These are phyloP conservation scores for Plasmodium gaboni DNA, from an alignment of 169 alveolate genomes.

Conservation along the genomic window DNA sequence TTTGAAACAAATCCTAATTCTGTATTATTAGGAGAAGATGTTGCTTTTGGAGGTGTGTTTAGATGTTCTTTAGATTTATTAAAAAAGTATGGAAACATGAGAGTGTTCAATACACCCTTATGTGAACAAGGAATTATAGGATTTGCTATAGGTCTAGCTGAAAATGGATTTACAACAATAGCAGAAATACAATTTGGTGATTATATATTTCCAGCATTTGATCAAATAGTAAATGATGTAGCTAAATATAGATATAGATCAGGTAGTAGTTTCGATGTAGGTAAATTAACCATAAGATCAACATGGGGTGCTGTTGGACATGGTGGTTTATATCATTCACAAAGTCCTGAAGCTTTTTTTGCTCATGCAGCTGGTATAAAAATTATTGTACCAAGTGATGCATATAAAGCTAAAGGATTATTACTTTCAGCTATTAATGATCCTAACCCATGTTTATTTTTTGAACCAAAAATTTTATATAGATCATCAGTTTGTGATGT, in stretches of 20 bases:
- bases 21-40: slow-evolving; percentile 97
- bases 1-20: slow-evolving; percentile 93
- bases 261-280: slow-evolving; percentile 95
- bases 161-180: slow-evolving; percentile 93
- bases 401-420: slow-evolving; percentile 96
- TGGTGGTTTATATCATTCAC: slow-evolving; percentile 97
- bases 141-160: slow-evolving; percentile 97
- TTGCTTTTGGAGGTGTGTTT: slow-evolving; percentile 99
- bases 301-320: slow-evolving; percentile 99
- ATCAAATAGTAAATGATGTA: slow-evolving; percentile 97
- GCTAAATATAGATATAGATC: slow-evolving; percentile 96
- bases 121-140: slow-evolving; percentile 98
- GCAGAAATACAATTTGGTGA: slow-evolving; percentile 99
- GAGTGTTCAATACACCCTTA: slow-evolving; percentile 97
- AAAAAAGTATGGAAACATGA: slow-evolving; percentile 93
- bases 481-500: slow-evolving; percentile 96
- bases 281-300: slow-evolving; percentile 93
- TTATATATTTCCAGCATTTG: slow-evolving; percentile 98
- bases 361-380: slow-evolving; percentile 97
- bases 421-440: slow-evolving; percentile 90
- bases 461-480: slow-evolving; percentile 98
- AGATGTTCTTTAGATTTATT: slow-evolving; percentile 95
- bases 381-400: slow-evolving; percentile 96
- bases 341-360: slow-evolving; percentile 96
- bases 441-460: slow-evolving; percentile 95